Conservation (phyloP, 1,284 basidiomycete genomes). For the Peniophora sp. region DNA sequence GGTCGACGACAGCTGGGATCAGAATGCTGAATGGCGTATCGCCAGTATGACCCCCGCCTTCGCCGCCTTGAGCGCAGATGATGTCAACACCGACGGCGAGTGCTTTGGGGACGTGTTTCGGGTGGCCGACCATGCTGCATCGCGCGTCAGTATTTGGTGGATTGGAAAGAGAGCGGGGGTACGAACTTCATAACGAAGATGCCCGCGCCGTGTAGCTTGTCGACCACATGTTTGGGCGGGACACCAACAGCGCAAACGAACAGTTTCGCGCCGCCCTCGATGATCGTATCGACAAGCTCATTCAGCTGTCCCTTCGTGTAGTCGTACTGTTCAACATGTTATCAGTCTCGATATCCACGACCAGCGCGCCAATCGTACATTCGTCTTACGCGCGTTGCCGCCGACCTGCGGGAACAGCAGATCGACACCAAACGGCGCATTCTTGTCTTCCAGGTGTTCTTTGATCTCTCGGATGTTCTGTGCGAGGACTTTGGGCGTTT, state of each 20-base stretch:
- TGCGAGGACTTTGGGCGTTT: conserved; percentile 61
- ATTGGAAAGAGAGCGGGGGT: background rate
- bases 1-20: conserved; percentile 73
- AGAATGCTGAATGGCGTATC: conserved; percentile 72
- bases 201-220: conserved; percentile 71
- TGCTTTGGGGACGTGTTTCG: conserved; percentile 33
- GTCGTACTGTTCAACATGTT: conserved; percentile 41
- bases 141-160: conserved; percentile 7
- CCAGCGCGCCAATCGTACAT: conserved; percentile 47
- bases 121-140: conserved; percentile 78
- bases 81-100: conserved; percentile 64
- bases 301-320: conserved; percentile 72
- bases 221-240: conserved; percentile 76
- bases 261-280: conserved; percentile 64
- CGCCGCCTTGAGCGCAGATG: conserved; percentile 78
- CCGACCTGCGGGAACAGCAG: conserved; percentile 76
- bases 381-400: conserved; percentile 74
- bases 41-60: conserved; percentile 75
- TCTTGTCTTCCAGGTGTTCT: conserved; percentile 59
- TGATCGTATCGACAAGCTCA: conserved; percentile 74
- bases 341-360: too few species aligned
- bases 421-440: conserved; percentile 79
- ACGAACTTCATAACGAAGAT: conserved; percentile 78
- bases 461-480: conserved; percentile 63
- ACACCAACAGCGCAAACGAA: conserved; percentile 86